Conservation (phyloP, 2,329 filamentous ascomycete genomes). For the Nemania serpens region DNA sequence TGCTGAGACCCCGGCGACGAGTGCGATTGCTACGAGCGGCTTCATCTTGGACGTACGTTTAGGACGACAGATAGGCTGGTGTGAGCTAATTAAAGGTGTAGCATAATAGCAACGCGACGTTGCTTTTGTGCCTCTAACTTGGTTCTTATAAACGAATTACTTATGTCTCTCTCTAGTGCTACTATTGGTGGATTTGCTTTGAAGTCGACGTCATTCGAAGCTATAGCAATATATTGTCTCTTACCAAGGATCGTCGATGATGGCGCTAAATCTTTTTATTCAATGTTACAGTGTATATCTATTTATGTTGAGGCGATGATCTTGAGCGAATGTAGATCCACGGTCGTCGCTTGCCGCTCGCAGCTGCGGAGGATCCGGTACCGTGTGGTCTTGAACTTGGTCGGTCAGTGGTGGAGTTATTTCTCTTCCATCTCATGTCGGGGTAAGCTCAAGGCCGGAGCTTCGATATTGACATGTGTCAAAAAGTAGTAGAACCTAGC, state of each 20-base stretch:
- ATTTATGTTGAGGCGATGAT: background rate
- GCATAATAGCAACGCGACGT: no score
- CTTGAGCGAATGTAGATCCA: background rate
- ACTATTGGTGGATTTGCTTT: constrained; percentile 6
- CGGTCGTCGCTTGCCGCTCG: background rate
- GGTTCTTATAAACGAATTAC: background rate
- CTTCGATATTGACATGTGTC: background rate
- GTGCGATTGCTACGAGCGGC: constrained; percentile 31
- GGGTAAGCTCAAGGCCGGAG: background rate
- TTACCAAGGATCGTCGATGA: background rate
- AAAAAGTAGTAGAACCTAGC: background rate
- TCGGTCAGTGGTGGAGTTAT: constrained; percentile 13
- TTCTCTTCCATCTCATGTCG: background rate
- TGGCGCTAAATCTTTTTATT: background rate
- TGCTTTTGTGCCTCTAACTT: background rate
- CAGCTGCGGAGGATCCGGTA: constrained; percentile 2
- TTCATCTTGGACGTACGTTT: constrained; percentile 29
- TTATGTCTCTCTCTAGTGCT: background rate
- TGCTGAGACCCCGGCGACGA: constrained; percentile 39
- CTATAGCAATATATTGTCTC: background rate
- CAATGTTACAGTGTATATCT: background rate
- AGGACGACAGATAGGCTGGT: background rate
- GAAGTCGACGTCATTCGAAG: background rate
- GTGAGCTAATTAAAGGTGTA: background rate
- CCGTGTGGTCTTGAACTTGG: constrained; percentile 1